These are phyloP conservation scores for Xylaria cubensis DNA, from an alignment of 495 filamentous ascomycete species.

Conservation along the genomic window DNA sequence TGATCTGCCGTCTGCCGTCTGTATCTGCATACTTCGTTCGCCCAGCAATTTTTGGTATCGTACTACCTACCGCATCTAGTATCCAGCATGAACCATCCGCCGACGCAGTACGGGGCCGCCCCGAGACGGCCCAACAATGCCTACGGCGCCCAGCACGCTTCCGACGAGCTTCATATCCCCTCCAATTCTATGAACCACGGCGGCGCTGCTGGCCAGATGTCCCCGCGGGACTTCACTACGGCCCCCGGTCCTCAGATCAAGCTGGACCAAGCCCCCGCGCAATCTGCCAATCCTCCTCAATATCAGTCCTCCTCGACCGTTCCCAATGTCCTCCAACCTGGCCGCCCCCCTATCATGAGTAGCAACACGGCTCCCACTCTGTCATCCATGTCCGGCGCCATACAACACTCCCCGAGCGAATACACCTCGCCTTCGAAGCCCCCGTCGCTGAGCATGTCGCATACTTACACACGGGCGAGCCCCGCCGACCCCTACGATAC, in stretches of 20 bases:
- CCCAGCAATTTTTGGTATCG: neutral
- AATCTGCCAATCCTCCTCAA: slow-evolving; percentile 53
- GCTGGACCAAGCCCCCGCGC: slow-evolving; percentile 61
- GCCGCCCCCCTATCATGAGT: slow-evolving; percentile 69
- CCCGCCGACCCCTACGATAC: slow-evolving; percentile 69
- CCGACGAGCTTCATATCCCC: slow-evolving; percentile 81
- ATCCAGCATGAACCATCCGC: slow-evolving; percentile 58
- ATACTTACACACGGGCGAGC: slow-evolving; percentile 81
- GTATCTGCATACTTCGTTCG: slow-evolving; percentile 51
- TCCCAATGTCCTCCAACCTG: slow-evolving; percentile 76
- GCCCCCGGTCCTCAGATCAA: slow-evolving; percentile 66
- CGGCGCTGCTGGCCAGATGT: slow-evolving; percentile 48
- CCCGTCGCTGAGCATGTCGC: slow-evolving; percentile 64
- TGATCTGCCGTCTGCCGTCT: neutral
- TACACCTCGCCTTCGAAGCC: slow-evolving; percentile 71
- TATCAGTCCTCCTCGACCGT: slow-evolving; percentile 64
- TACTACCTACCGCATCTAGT: slow-evolving; percentile 19
- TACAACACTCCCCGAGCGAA: slow-evolving; percentile 64
- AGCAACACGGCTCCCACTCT: slow-evolving; percentile 71
- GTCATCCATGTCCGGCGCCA: slow-evolving; percentile 63
- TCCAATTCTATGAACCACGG: slow-evolving; percentile 54
- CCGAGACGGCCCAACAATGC: slow-evolving; percentile 47
- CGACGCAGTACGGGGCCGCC: slow-evolving; percentile 51
- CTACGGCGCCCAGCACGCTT: slow-evolving; percentile 48
- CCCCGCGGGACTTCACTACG: slow-evolving; percentile 56